phyloP scores from a whole-genome alignment of 768 basidiomycete species.

The Gymnopilus junonius region DNA sequence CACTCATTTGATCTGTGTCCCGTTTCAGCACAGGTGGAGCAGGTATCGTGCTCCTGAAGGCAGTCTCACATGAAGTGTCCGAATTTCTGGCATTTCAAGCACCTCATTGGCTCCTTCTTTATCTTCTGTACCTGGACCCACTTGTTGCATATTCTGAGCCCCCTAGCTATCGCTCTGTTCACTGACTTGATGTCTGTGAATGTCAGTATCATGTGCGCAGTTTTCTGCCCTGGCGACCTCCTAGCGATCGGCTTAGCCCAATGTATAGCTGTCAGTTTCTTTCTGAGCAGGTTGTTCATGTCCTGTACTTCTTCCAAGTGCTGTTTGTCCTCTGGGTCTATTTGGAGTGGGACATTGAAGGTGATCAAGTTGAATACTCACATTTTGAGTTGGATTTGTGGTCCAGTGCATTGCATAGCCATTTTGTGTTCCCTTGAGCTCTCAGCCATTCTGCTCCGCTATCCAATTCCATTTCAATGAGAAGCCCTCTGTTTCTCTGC shows the following conservation, averaged over 20 bases:
- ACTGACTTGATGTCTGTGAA: conserved; percentile 10
- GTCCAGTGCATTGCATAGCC: background rate
- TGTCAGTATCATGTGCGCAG: conserved; percentile 15
- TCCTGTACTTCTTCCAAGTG: conserved; percentile 5
- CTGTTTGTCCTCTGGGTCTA: conserved; percentile 4
- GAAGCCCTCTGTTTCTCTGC: background rate
- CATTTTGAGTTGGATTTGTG: background rate
- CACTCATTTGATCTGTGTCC: conserved; percentile 13
- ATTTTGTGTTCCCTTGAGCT: background rate
- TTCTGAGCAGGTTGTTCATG: conserved; percentile 6
- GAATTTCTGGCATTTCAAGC: conserved; percentile 27
- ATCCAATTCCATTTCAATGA: conserved; percentile 5
- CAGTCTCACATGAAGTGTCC: conserved; percentile 23
- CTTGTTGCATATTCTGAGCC: too few relatives aligned
- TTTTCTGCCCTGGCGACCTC: background rate
- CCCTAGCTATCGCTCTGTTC: conserved; percentile 14
- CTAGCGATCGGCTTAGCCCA: conserved; percentile 17
- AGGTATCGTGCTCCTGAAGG: conserved; percentile 8
- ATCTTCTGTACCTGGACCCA: conserved; percentile 4
- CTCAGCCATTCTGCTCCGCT: conserved; percentile 5
- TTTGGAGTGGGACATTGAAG: conserved; percentile 3
- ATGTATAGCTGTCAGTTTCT: background rate
- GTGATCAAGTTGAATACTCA: conserved; percentile 11
- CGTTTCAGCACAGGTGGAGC: conserved; percentile 13
- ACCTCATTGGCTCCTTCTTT: conserved; percentile 19